These are phyloP conservation scores for Cutaneotrichosporon sp. DNA, from an alignment of 1,284 basidiomycete species.

Conservation along the genomic window DNA sequence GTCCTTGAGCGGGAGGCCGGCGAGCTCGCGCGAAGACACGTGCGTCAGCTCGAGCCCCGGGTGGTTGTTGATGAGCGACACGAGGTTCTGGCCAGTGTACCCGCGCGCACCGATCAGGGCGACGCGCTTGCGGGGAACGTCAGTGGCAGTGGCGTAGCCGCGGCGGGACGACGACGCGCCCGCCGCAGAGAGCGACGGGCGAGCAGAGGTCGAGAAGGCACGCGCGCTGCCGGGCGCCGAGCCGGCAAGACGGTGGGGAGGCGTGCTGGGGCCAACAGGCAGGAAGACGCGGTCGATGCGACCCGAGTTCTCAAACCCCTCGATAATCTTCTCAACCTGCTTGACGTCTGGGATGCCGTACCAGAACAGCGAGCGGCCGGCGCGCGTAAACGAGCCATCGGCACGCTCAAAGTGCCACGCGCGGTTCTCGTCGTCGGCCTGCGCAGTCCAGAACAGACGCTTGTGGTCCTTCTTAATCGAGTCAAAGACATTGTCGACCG, in stretches of 20 bases:
- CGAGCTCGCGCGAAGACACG: constrained; percentile 93
- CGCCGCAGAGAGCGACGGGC: constrained; percentile 49
- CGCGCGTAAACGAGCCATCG: constrained; percentile 93
- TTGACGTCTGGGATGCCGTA: constrained; percentile 88
- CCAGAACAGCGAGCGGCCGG: constrained; percentile 90
- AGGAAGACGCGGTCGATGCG: constrained; percentile 83
- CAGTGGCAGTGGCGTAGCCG: constrained; percentile 52
- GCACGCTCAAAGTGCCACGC: constrained; percentile 99
- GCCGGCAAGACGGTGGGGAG: constrained; percentile 54
- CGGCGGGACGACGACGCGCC: constrained; percentile 51
- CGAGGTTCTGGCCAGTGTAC: constrained; percentile 89
- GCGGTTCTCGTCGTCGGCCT: constrained; percentile 89
- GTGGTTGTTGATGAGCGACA: constrained; percentile 75
- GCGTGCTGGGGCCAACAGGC: constrained; percentile 78
- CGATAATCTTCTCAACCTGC: constrained; percentile 84
- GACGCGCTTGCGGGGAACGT: constrained; percentile 75
- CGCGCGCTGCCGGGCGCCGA: constrained; percentile 51
- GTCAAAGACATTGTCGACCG: constrained; percentile 95
- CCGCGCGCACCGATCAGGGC: constrained; percentile 90
- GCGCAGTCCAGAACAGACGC: constrained; percentile 92
- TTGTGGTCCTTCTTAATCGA: constrained; percentile 93
- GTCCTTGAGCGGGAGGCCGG: constrained; percentile 69
- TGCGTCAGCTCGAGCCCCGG: constrained; percentile 84
- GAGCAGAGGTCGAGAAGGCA: constrained; percentile 69
- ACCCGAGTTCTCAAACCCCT: constrained; percentile 75